phyloP scores from a whole-genome alignment of 352 stramenopile species.

The Globisporangium irregulare region DNA sequence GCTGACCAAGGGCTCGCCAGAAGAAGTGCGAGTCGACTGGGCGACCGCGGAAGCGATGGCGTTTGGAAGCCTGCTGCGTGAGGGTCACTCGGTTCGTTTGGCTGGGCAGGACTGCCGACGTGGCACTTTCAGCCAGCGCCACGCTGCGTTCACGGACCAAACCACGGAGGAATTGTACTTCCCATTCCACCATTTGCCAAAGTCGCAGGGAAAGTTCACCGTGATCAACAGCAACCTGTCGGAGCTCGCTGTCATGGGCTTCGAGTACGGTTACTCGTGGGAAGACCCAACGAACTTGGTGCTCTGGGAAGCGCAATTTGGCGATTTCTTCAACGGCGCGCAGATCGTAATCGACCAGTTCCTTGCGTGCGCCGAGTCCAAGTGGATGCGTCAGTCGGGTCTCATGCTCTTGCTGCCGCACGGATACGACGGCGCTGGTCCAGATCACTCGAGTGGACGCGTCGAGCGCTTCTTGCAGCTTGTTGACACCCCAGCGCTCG shows the following conservation, averaged over 20 bases:
- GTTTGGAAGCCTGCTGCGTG: constrained; percentile 80
- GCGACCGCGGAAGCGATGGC: constrained; percentile 86
- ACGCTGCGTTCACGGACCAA: constrained; percentile 87
- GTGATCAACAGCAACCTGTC: constrained; percentile 85
- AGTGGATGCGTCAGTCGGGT: constrained; percentile 88
- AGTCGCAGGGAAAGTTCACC: constrained; percentile 41
- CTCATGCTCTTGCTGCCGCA: constrained; percentile 84
- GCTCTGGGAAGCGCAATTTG: constrained; percentile 91
- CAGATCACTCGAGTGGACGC: constrained; percentile 82
- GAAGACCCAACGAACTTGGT: constrained; percentile 77
- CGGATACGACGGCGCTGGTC: constrained; percentile 85
- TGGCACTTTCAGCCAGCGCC: constrained; percentile 87
- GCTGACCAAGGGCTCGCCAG: constrained; percentile 34
- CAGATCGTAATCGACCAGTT: constrained; percentile 91
- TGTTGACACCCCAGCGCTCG: constrained; percentile 63
- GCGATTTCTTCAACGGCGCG: constrained; percentile 88
- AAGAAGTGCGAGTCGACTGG: constrained; percentile 78
- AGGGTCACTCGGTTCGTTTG: constrained; percentile 83
- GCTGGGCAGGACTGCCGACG: constrained; percentile 85
- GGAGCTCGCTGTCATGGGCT: constrained; percentile 86
- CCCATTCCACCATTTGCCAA: constrained; percentile 58
- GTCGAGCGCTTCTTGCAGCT: constrained; percentile 89
- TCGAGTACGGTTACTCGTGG: constrained; percentile 89
- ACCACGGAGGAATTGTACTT: constrained; percentile 73
- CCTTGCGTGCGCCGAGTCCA: constrained; percentile 80